These are phyloP conservation scores for Globisporangium uncinulatum DNA, from an alignment of 352 stramenopile species.

Conservation along the genomic window DNA sequence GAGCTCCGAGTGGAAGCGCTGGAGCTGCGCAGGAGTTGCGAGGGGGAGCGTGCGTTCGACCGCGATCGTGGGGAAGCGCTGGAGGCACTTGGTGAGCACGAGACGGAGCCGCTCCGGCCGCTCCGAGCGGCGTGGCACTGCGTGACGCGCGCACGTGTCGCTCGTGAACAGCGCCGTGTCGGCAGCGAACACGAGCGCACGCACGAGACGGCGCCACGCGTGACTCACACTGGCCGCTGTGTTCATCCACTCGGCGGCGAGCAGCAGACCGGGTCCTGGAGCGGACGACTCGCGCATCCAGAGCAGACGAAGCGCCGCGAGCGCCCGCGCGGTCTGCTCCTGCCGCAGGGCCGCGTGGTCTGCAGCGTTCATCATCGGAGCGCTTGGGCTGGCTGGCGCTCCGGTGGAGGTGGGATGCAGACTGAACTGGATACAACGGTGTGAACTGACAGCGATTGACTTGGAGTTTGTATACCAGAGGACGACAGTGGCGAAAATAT, in stretches of 20 bases:
- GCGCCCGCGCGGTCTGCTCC: not conserved
- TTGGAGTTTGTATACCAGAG: too few relatives aligned
- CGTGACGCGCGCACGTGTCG: constrained; percentile 40
- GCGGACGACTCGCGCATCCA: not conserved
- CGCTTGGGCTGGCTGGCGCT: too few relatives aligned
- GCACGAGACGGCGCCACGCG: constrained; percentile 22
- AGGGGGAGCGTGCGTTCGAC: constrained; percentile 18
- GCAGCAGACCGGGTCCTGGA: not conserved
- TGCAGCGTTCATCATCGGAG: constrained; percentile 10
- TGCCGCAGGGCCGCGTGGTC: constrained; percentile 2
- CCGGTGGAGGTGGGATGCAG: too few relatives aligned
- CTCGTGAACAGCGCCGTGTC: constrained; percentile 44
- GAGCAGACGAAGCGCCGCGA: constrained; percentile 1
- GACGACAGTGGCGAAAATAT: not conserved
- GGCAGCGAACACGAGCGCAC: constrained; percentile 19
- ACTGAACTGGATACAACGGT: too few relatives aligned
- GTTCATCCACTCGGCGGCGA: not conserved
- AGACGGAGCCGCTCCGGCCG: constrained; percentile 45
- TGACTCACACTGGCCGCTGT: constrained; percentile 15
- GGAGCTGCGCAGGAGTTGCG: constrained; percentile 44
- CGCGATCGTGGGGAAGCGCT: constrained; percentile 28
- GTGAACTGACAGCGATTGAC: too few relatives aligned
- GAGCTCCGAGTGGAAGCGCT: constrained; percentile 45
- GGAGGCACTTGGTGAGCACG: constrained; percentile 27
- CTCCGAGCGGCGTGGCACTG: constrained; percentile 33